Base-by-base conservation (phyloP, 1,284 basidiomycete species). In the Sporisorium scitamineum region DNA sequence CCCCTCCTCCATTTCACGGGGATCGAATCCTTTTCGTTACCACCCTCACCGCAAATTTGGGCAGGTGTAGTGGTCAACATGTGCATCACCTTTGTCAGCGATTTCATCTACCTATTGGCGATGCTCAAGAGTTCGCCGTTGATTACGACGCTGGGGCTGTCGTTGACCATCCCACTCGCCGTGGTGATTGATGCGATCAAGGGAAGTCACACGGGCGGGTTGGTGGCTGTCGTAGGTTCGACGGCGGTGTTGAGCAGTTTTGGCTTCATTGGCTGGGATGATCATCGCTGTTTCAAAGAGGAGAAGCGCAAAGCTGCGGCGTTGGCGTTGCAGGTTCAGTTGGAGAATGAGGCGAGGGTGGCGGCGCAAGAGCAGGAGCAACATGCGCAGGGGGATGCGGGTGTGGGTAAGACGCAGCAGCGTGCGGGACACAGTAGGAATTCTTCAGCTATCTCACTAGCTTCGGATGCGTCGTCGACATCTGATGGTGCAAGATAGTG, bases 91-190 rank as follows among this genome's bases (percentile, higher is more conserved):
- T 85, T 87, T 26, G 84, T 86, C 10, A 74, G 74, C 50, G 67
- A 71, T 26, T 63, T 80, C 24, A 61, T 68, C 52, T 86, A 83
- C 31, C 75, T 85, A 47, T 60, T 82, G 74, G 94, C 96, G 6
- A 97, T 98, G 95, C 90, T 99, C 71, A 97, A 97, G 88, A 97
- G 95, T 3, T 96, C 95, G 3, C 96, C 84, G 16, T 56, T 86
- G 75, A 92, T 96, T 24, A 95, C 94, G 14, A 99, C 96, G 0
- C 89, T 99, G 65, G 96, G 97, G 18, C 89, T 99, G 20, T 94
- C 92, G 62, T 89, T 99, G n/a, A 98, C 97, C 0, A 97, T 98
- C 82, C 94, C 94, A 10, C 87, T 95, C 58, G 94, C 94, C 1
- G 91, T 95, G 42, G 61, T 92, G 20, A 94, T 93, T 11, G 94